These are phyloP conservation scores for Trichoderma harzianum DNA, from an alignment of 2,329 filamentous ascomycete species.

Conservation along the genomic window DNA sequence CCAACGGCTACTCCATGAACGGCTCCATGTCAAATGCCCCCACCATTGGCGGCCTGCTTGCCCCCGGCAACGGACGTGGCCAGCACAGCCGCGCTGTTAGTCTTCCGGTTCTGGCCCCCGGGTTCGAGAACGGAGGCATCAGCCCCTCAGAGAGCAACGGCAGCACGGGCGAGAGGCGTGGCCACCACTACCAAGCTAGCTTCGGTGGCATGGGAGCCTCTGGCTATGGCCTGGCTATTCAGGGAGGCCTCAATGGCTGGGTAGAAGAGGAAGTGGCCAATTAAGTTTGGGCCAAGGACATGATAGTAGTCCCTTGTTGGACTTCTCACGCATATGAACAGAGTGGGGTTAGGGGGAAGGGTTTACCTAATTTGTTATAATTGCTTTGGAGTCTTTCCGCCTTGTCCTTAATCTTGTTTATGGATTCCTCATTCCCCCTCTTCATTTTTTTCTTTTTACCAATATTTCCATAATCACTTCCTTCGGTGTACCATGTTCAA, in stretches of 20 bases:
- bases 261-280: conserved; percentile 64
- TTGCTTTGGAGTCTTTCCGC: conserved; percentile 31
- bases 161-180: conserved; percentile 54
- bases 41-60: conserved; percentile 73
- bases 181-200: conserved; percentile 64
- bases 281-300: conserved; percentile 35
- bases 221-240: conserved; percentile 60
- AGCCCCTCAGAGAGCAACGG: conserved; percentile 47
- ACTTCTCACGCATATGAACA: conserved; percentile 23
- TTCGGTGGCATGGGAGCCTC: conserved; percentile 56
- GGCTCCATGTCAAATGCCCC: conserved; percentile 57
- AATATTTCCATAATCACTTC: conserved; percentile 17
- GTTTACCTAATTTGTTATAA: conserved; percentile 43
- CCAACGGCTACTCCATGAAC: conserved; percentile 58
- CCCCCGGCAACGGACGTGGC: conserved; percentile 61
- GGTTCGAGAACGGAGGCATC: conserved; percentile 58
- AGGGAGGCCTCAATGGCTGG: conserved; percentile 64
- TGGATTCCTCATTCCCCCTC: conserved; percentile 18
- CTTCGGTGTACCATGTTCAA: conserved; percentile 20
- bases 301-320: neutral
- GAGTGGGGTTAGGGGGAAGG: conserved; percentile 25
- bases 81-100: conserved; percentile 81
- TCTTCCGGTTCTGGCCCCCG: conserved; percentile 68
- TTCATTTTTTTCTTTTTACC: conserved; percentile 18
- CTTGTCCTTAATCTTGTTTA: conserved; percentile 24